These are phyloP conservation scores for Colletotrichum lupini DNA, from an alignment of 2,329 filamentous ascomycete genomes.

Conservation along the genomic window DNA sequence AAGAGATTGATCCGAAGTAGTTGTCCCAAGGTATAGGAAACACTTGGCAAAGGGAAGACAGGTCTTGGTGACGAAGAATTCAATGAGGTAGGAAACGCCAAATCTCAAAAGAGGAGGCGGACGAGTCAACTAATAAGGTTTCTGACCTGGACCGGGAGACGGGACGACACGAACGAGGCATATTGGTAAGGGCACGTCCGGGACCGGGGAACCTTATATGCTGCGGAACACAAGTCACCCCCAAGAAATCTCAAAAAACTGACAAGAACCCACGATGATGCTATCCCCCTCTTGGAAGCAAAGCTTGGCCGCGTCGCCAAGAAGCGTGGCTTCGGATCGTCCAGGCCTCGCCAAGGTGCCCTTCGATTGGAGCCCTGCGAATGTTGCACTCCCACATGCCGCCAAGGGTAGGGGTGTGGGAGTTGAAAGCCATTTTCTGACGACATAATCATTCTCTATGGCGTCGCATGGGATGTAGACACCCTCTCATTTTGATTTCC, in stretches of 20 bases:
- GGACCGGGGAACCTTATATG: slow-evolving; percentile 26
- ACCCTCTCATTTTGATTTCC: neutral
- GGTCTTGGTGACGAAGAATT: neutral
- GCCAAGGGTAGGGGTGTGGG: slow-evolving; percentile 5
- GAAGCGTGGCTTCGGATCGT: slow-evolving; percentile 34
- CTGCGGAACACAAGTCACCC: neutral
- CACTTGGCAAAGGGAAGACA: neutral
- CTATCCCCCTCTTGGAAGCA: slow-evolving; percentile 27
- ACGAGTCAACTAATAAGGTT: neutral
- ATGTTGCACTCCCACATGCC: slow-evolving; percentile 30
- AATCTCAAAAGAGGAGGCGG: neutral
- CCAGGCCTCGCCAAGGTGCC: slow-evolving; percentile 29
- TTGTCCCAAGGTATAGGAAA: neutral
- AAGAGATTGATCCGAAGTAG: neutral
- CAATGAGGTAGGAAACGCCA: neutral
- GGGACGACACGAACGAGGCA: neutral
- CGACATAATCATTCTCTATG: slow-evolving; percentile 23
- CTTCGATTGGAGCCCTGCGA: slow-evolving; percentile 21
- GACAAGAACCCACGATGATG: slow-evolving; percentile 19
- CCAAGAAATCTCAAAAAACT: neutral
- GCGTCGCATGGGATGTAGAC: slow-evolving; percentile 8
- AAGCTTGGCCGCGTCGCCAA: slow-evolving; percentile 35
- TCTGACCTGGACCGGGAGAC: neutral
- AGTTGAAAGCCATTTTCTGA: slow-evolving; percentile 21
- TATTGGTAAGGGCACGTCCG: neutral